A percentile compares a stretch with the other conserved stretches of the same genome.
These are phyloP conservation scores for Euphorbia pulcherrima DNA, from an alignment of 345 rosid species.

Conservation along the genomic window DNA sequence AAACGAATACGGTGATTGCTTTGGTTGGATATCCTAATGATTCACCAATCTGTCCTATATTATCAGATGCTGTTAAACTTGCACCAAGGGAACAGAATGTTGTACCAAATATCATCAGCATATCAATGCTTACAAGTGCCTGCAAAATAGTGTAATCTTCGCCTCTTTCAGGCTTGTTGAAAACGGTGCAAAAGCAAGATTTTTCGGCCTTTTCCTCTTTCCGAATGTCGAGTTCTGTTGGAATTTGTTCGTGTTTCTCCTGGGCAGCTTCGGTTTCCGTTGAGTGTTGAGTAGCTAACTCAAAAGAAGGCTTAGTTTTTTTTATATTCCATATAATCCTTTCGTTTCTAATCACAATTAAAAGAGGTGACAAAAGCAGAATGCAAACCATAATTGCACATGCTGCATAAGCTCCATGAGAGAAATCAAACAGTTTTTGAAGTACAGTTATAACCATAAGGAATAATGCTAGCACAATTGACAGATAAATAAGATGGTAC, in stretches of 20 bases:
- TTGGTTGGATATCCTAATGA: slow-evolving; percentile 66
- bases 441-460: slow-evolving; percentile 58
- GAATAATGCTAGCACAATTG: slow-evolving; percentile 64
- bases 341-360: slow-evolving; percentile 59
- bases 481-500: slow-evolving; percentile 51
- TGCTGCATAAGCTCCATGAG: slow-evolving; percentile 43
- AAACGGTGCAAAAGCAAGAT: slow-evolving; percentile 52
- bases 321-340: slow-evolving; percentile 46
- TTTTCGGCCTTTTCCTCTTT: slow-evolving; percentile 12
- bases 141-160: slow-evolving; percentile 89
- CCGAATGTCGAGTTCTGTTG: background rate
- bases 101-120: slow-evolving; percentile 57
- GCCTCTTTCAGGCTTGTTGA: slow-evolving; percentile 62
- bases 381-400: slow-evolving; percentile 43
- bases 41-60: slow-evolving; percentile 87
- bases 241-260: too few relatives aligned
- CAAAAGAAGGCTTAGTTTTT: slow-evolving; percentile 18
- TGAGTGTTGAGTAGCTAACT: too few relatives aligned
- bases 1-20: slow-evolving; percentile 60
- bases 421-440: slow-evolving; percentile 49
- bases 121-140: slow-evolving; percentile 70
- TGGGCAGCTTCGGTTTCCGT: slow-evolving; percentile 12
- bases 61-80: slow-evolving; percentile 80
- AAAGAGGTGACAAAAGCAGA: slow-evolving; percentile 61
- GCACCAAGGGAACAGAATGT: slow-evolving; percentile 72